Evolutionary conservation across 176 grass and related monocot genomes (phyloP), one percentile per base, ranked within the genome.

Genomic region (Zoysia pacifica): DNA sequence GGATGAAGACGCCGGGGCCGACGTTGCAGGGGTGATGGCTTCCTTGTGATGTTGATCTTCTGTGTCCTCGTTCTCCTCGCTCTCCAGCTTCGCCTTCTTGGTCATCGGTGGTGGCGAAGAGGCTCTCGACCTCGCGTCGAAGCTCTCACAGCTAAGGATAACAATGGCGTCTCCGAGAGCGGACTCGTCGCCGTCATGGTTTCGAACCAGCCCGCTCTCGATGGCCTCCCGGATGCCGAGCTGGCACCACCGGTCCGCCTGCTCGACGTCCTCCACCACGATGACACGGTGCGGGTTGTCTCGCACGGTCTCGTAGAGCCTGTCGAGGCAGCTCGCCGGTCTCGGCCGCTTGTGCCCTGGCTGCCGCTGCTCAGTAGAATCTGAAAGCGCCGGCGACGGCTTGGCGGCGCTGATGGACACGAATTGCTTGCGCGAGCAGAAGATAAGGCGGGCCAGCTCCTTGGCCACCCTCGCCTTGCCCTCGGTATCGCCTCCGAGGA

Each of bases 221-320:
- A 93, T 87, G 20, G 91, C 94, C 15, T 79, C 74, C 85, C 19
- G 50, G 3, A 97, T 89, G 19, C 52, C 78, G 14, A 20, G n/a
- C 45, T 87, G 91, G 35, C 74, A 87, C 40, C 49, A 19, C 48
- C 44, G 59, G 48, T 83, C 84, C 3, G 82, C 81, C 63, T 64
- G 74, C 28, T 93, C 94, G 7, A 91, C 69, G 86, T 82, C 88
- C 48, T 93, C 84, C 71, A 97, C 82, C 35, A 97, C 4, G 45
- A 97, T 81, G 45, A 97, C 94, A 3, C 91, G 78, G 65, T 66
- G 86, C 65, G 88, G 78, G 70, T 97, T 83, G 63, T 93, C 86
- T 5, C 78, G 64, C 4, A 97, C 73, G 28, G 86, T 81, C 70
- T 93, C 91, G 16, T 80, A 80, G 62, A 97, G 84, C 35, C 51